Base-by-base conservation (phyloP, 495 filamentous ascomycete species). In the Talaromyces stipitatus region DNA sequence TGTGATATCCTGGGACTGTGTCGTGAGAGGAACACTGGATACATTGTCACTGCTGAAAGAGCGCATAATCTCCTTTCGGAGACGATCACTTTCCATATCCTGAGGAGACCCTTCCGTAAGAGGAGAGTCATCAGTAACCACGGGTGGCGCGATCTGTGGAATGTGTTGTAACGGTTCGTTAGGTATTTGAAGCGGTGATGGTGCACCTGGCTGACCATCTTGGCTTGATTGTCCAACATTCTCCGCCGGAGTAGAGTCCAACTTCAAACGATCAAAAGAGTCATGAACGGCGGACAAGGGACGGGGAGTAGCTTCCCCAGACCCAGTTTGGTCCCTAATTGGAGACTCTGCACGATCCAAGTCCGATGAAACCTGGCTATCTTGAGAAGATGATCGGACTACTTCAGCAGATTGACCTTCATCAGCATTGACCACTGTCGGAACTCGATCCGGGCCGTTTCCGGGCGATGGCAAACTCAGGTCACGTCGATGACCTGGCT, bases 31-130 rank as follows among this genome's bases (percentile, higher is more conserved):
- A 16, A 45, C 28, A 12, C 14, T 7, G 10, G 27, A 7, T 28
- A 24, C 12, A 14, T 27, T 27, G 14, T 76, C 66, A 9, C 83
- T 79, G 61, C 80, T 90, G 11, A 94, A 69, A n/a, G 83, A 87
- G 32, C 81, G 82, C 24, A 91, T 88, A 30, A 95, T 95, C 61
- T 95, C 91, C 60, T 90, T 85, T 27, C 85, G 74, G 50, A 95
- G 69, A 52, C 83, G 79, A 58, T 95, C 91, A 61, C 80, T 92
- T 61, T 95, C 88, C 30, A 84, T 79, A 54, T 89, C 79, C 50
- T 85, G 75, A 11, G 77, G 69, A 1, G 76, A 79, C 16, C 74
- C 70, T 4, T 83, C 78, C 22, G 45, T 48, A 26, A 48, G 18
- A 14, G 77, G 69, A 2, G 76, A 79, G n/a, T 74, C 70, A 3